Percentiles rank a stretch among this genome's conserved stretches.
Conservation (phyloP, 2,329 filamentous ascomycete genomes). For the Elsinoe batatas region DNA sequence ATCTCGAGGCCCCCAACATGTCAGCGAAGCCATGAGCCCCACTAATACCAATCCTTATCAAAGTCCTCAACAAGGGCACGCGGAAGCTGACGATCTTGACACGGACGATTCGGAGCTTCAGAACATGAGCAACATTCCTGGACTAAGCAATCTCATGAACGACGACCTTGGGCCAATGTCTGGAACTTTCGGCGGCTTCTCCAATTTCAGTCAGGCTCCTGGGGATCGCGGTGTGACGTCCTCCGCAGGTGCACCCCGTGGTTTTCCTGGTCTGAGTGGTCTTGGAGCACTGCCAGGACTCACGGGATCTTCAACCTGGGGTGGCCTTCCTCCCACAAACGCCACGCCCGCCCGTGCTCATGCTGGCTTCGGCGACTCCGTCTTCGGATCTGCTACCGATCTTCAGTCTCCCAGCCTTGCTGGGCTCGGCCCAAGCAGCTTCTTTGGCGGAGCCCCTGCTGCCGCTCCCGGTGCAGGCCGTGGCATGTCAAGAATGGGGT, state of each 20-base stretch:
- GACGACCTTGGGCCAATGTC: constrained; percentile 14
- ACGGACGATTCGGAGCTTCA: constrained; percentile 23
- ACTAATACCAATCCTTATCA: constrained; percentile 95
- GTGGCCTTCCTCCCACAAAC: constrained; percentile 57
- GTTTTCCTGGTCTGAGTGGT: constrained; percentile 54
- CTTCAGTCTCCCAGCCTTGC: constrained; percentile 64
- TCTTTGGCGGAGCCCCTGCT: constrained; percentile 55
- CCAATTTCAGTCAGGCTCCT: constrained; percentile 37
- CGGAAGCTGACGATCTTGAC: constrained; percentile 45
- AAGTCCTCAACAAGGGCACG: constrained; percentile 70
- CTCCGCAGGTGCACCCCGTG: constrained; percentile 65
- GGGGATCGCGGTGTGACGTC: constrained; percentile 91
- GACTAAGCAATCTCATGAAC: constrained; percentile 44
- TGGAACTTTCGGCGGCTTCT: constrained; percentile 26
- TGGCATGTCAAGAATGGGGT: constrained; percentile 63
- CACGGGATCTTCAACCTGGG: constrained; percentile 53
- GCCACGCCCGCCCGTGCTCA: constrained; percentile 57
- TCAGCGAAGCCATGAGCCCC: constrained; percentile 68
- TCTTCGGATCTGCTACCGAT: constrained; percentile 65
- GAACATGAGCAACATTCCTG: constrained; percentile 35
- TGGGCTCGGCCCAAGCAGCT: constrained; percentile 50
- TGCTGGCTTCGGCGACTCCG: constrained; percentile 44
- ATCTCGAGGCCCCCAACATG: constrained; percentile 41
- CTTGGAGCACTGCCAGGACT: constrained; percentile 39
- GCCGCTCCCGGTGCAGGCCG: constrained; percentile 38